Evolutionary conservation across 2,329 filamentous ascomycete genomes (phyloP).

Genomic region (Botrytis tulipae): DNA sequence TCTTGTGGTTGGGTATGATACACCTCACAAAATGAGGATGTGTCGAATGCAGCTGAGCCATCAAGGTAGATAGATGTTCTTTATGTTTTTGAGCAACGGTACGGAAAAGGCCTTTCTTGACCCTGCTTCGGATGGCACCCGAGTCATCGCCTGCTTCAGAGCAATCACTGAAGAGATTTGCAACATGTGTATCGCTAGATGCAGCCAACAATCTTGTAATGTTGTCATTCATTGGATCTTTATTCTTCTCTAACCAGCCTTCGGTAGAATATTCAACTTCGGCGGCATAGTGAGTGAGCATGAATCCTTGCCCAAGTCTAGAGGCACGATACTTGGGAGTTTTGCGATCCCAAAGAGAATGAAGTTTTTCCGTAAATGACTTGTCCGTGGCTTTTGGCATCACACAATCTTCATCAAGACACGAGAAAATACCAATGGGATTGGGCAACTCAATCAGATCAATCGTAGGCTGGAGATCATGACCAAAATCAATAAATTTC

Average conservation of each 20-base stretch:
- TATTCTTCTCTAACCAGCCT: constrained; percentile 98
- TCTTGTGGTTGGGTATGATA: constrained; percentile 97
- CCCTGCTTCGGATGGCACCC: constrained; percentile 68
- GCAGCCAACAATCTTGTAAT: constrained; percentile 82
- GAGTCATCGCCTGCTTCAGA: constrained; percentile 74
- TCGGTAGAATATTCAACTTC: constrained; percentile 97
- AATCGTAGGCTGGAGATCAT: constrained; percentile 94
- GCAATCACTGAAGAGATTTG: constrained; percentile 83
- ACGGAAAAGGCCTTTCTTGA: constrained; percentile 96
- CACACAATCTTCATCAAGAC: constrained; percentile 93
- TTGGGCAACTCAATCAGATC: constrained; percentile 95
- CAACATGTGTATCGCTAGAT: constrained; percentile 80
- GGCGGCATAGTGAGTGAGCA: constrained; percentile 94
- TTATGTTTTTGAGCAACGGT: constrained; percentile 97
- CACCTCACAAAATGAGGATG: constrained; percentile 98
- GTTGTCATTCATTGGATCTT: constrained; percentile 96
- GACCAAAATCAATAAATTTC: constrained; percentile 99
- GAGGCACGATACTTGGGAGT: constrained; percentile 89
- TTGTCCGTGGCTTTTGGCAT: constrained; percentile 99
- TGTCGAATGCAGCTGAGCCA: constrained; percentile 90
- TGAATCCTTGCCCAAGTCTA: constrained; percentile 84
- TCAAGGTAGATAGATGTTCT: constrained; percentile 94
- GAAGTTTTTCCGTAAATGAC: constrained; percentile 96
- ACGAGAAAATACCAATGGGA: constrained; percentile 98
- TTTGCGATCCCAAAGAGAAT: constrained; percentile 94